Base-by-base conservation (phyloP, 2,329 filamentous ascomycete species). In the Ophiostoma australiae region DNA sequence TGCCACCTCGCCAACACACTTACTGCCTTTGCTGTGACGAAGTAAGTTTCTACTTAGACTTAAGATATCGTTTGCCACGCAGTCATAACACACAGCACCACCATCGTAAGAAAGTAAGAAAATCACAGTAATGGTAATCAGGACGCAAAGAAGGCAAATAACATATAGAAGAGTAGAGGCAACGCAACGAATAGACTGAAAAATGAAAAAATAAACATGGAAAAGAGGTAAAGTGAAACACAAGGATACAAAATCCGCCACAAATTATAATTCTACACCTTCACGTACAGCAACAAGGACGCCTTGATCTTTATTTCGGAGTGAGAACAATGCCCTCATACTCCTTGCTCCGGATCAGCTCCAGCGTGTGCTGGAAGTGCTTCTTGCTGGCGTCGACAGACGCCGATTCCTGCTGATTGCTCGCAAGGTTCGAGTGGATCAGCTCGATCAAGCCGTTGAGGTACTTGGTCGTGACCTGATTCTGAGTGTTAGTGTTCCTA, bases 391-490 rank as follows among this genome's bases (percentile, higher is more conserved):
- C 93, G 78, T 99, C 95, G 69, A 98, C 86, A 31, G 90, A 91
- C 0, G 90, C 87, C 41, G 91, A 92, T 76, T 95, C 92, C 76
- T 90, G 87, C 78, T 93, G 90, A 78, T 92, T 95, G 71, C 37
- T 67, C 75, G 90, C 90, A 41, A 99, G 85, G 78, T 99, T 99
- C 31, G 93, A 97, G 80, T 99, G 94, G 77, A 99, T 98, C 74
- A 99, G 88, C 82, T 99, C 95, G 78, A 99, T 98, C 69, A 99
- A 88, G 3, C 95, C 95, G 78, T 99, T 99, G 74, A 99, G 87
- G 79, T 98, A 99, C 81, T 98, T 98, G 2, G 91, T 97, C 5
- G 95, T 99, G 55, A 99, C 52, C 52, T 58, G 52, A 17, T 48
- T 17, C 6, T 31, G 4, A 58, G 10, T 17, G 6, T 27, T 58